Evolutionary conservation across 108 stramenopile species (phyloP), one percentile per base, ranked within the genome.

Genomic region (Nitzschia putrida): DNA sequence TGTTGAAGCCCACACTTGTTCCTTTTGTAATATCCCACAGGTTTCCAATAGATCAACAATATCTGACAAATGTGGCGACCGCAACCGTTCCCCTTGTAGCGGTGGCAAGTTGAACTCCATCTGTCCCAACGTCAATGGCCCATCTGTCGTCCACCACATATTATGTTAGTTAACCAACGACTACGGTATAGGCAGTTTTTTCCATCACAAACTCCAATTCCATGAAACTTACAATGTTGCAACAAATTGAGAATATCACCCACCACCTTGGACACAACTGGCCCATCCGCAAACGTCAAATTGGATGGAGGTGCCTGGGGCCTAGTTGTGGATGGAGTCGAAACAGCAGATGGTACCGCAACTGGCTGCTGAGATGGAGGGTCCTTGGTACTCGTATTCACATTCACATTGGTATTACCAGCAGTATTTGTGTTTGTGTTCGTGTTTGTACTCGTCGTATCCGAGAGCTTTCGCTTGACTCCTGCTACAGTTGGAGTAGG

Each of bases 91-190:
- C 43, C 42, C 54, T 24, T 57, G 59, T 22, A 72, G 14, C 7
- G 73, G 65, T 39, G 79, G 79, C 23, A 80, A n/a, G 47, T 80
- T 80, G 57, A 68, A 74, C 53, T 80, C 79, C 22, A 80, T 23
- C 66, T 80, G 79, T 22, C 58, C 57, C 18, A 70, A 37, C 20
- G 79, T 70, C 22, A 80, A 52, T 16, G 79, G 79, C 8, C 79
- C 79, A 44, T 72, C 77, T 78, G 50, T 13, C 23, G 20, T 53
- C 14, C 11, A 65, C 0, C 21, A 65, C 11, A n/a, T 3, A n/a
- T n/a, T n/a, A n/a, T n/a, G 16, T 18, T 5, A 40, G 10, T 13
- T 8, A 2, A 16, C 26, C 38, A 55, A 22, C 7, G 26, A 20
- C 8, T 20, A 34, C 29, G 4, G 3, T 34, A n/a, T n/a, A n/a